Evolutionary conservation across 208 protist genomes (phyloP), one percentile per base, ranked within the genome.

Genomic region (Acanthamoeba castellanii): DNA sequence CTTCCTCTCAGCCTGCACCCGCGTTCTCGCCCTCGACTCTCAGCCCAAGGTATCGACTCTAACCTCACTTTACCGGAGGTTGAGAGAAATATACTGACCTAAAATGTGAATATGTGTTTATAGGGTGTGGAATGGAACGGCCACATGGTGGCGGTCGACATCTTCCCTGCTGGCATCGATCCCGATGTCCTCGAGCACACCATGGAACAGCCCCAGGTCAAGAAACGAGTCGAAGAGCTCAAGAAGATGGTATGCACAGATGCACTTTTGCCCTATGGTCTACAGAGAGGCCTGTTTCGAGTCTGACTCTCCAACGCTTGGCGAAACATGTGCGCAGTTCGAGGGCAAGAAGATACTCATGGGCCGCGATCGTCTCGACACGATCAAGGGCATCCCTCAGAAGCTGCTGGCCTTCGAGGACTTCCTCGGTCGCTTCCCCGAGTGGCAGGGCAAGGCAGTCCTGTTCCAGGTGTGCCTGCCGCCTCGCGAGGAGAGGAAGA

Each of bases 321-420:
- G 18, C 7, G 8, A 0, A 4, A 30, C 25, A 50, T 14, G 34
- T 55, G n/a, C 8, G 8, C 18, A 66, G 45, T 93, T 98, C 95
- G 92, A 95, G 93, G 68, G 96, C 57, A 66, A 93, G 92, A 98
- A 95, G 42, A 95, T 98, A 22, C 76, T 98, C n/a, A 45, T 98
- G 34, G 97, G 98, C 68, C 82, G 97, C 47, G 97, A 98, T 94
- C 95, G 96, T 11, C 72, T 98, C 14, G 96, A 98, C 81, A 94
- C 94, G 42, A 98, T 97, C 90, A 98, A 98, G 85, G 97, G 97
- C 68, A 92, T 98, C 34, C 96, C 94, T 11, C 95, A 97, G 45
- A 98, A 98, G 88, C 95, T 98, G 16, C 64, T 95, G 42, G 90
- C 81, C 76, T 96, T 96, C 37, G 95, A 95, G 74, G 55, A n/a